Evolutionary conservation across 805 yeast species (phyloP).

Genomic region (Nakazawaea anatomiae): DNA sequence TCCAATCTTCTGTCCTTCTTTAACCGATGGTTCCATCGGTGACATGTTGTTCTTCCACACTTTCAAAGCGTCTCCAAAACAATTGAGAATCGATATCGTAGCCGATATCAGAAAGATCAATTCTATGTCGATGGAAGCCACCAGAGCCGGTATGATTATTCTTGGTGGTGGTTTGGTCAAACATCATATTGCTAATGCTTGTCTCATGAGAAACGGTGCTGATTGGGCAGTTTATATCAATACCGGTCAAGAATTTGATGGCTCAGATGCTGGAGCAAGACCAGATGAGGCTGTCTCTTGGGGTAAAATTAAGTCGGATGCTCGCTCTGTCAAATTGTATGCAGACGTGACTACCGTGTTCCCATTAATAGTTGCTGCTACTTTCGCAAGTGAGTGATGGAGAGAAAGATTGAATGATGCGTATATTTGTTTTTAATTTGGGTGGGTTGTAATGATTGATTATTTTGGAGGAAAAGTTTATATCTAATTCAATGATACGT

Average conservation of each 20-base stretch:
- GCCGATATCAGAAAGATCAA: slow-evolving; percentile 89
- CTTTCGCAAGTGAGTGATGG: slow-evolving; percentile 67
- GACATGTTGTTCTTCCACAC: slow-evolving; percentile 99
- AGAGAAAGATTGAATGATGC: neutral
- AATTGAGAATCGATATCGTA: slow-evolving; percentile 86
- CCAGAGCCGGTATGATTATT: slow-evolving; percentile 90
- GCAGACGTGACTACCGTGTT: slow-evolving; percentile 94
- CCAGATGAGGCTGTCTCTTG: slow-evolving; percentile 98
- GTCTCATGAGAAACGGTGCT: slow-evolving; percentile 98
- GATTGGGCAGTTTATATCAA: slow-evolving; percentile 96
- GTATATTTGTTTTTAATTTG: no score
- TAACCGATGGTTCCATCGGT: slow-evolving; percentile 97
- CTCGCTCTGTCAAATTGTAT: slow-evolving; percentile 83
- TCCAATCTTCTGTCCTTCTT: slow-evolving; percentile 95
- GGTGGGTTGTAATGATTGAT: no score
- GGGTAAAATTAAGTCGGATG: slow-evolving; percentile 98
- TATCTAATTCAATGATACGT: no score
- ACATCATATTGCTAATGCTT: slow-evolving; percentile 97
- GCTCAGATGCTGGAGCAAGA: slow-evolving; percentile 98
- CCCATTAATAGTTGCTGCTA: slow-evolving; percentile 96
- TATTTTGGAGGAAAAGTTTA: neutral
- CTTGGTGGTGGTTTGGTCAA: slow-evolving; percentile 95
- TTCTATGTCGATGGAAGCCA: slow-evolving; percentile 92
- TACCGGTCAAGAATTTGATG: slow-evolving; percentile 98
- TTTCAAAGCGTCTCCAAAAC: slow-evolving; percentile 87